Evolutionary conservation across 371 early-diverging fungal species (phyloP).

Genomic region (Globomyces sp.): DNA sequence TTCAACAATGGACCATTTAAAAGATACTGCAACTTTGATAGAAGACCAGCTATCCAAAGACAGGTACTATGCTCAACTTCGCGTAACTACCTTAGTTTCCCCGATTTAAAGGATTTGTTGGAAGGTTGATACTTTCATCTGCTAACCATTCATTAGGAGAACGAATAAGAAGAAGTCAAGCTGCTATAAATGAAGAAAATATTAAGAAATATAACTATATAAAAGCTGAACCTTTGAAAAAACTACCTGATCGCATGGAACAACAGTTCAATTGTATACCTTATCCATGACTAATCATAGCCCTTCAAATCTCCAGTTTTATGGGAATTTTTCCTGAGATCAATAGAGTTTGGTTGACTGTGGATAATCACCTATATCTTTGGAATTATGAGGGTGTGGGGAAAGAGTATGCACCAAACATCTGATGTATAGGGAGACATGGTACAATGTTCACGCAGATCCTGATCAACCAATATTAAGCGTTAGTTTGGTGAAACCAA

Average conservation of each 20-base stretch:
- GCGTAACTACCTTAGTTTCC: conserved; percentile 4
- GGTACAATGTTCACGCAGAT: conserved; percentile 53
- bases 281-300: conserved; percentile 27
- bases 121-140: background rate
- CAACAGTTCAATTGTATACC: conserved; percentile 66
- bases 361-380: conserved; percentile 79
- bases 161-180: conserved; percentile 2
- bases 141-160: background rate
- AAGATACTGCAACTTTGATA: conserved; percentile 12
- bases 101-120: conserved; percentile 17
- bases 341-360: conserved; percentile 82
- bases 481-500: conserved; percentile 75
- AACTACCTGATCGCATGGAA: conserved; percentile 67
- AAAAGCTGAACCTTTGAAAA: conserved; percentile 17
- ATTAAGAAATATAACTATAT: conserved; percentile 14
- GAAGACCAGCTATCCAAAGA: conserved; percentile 18
- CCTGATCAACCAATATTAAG: conserved; percentile 80
- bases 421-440: background rate
- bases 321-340: conserved; percentile 89
- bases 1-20: conserved; percentile 13
- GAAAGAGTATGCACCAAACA: background rate
- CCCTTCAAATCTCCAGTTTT: conserved; percentile 69
- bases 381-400: conserved; percentile 70
- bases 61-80: background rate
- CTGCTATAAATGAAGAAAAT: conserved; percentile 1